Conservation (phyloP, 306 rosid genomes). For the Dryas octopetala region DNA sequence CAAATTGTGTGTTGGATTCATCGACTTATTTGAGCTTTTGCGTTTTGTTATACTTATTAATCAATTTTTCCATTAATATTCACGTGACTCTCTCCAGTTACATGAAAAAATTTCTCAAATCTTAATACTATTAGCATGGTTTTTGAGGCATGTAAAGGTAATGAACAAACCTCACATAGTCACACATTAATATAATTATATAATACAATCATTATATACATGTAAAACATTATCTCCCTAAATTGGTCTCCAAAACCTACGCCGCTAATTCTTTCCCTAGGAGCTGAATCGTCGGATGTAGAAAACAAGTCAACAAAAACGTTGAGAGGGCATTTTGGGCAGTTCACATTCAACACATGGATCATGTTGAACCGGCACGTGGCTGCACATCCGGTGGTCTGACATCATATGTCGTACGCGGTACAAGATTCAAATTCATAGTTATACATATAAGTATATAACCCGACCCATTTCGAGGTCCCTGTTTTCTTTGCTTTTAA, state of each 20-base stretch:
- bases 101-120: no score
- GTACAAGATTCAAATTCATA: slow-evolving; percentile 43
- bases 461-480: not conserved
- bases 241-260: not conserved
- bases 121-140: no score
- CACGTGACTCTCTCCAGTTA: no score
- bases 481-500: not conserved
- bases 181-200: no score
- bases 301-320: not conserved
- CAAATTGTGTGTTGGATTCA: no score
- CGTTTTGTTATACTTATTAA: no score
- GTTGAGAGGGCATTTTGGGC: slow-evolving; percentile 21
- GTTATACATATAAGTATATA: not conserved
- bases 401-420: slow-evolving; percentile 38
- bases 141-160: no score
- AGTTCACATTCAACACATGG: not conserved
- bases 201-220: not conserved
- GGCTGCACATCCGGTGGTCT: slow-evolving; percentile 43
- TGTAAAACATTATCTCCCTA: not conserved
- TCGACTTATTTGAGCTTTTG: no score
- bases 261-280: no score
- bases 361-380: slow-evolving; percentile 39
- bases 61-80: no score
- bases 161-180: no score
- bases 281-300: not conserved